phyloP scores from a whole-genome alignment of 2,329 filamentous ascomycete genomes.

The Ceratocystis papillata region DNA sequence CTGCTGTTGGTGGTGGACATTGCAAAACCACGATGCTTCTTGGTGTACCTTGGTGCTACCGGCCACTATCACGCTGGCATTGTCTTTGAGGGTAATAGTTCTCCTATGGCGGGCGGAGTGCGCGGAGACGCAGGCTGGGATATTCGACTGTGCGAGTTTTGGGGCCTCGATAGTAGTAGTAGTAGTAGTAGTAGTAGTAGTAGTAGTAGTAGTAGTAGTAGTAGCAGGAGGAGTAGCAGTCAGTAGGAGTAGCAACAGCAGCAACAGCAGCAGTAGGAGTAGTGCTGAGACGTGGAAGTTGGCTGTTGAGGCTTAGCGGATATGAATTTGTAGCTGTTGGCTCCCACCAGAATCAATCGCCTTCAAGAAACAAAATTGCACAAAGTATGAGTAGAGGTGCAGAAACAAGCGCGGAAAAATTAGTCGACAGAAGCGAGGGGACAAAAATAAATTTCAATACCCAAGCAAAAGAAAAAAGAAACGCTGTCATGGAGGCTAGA shows the following conservation, averaged over 20 bases:
- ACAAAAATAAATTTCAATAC: conserved; percentile 8
- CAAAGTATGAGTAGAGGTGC: not conserved
- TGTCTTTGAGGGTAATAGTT: not conserved
- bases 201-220: no score
- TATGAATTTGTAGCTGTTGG: not conserved
- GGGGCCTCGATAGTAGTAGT: no score
- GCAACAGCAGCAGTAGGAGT: no score
- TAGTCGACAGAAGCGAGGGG: conserved; percentile 1
- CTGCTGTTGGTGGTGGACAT: conserved; percentile 3
- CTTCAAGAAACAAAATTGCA: not conserved
- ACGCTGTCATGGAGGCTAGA: not conserved
- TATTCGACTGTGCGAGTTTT: not conserved
- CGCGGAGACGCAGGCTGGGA: no score
- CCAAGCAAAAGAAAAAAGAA: conserved; percentile 5
- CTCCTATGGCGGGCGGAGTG: not conserved
- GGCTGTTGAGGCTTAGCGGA: no score
- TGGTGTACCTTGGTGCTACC: not conserved
- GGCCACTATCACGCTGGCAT: not conserved
- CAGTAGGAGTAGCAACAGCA: no score
- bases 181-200: no score
- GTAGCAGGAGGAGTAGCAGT: no score
- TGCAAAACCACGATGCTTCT: conserved; percentile 4
- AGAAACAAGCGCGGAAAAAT: not conserved
- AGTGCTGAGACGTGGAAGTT: no score
- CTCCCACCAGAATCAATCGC: not conserved